Base-by-base conservation (phyloP, 31 red algal species). In the Asparagopsis taxiformis region DNA sequence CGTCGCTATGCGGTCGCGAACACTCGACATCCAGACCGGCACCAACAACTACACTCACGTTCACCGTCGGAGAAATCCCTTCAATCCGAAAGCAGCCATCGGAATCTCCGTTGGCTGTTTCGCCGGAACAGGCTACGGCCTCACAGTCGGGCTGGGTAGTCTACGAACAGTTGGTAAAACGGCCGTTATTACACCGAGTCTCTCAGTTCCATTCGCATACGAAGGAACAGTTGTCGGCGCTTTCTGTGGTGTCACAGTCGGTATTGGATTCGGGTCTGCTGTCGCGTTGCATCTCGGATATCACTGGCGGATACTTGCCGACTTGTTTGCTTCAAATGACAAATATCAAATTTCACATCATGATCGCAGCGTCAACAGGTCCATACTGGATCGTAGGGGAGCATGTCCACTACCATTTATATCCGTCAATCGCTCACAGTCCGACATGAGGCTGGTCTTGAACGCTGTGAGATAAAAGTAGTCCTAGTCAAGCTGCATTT, bases 71-170 rank as follows among this genome's bases (percentile, higher is more conserved):
- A n/a, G 16, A 30, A 31, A 43, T 8, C 39, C 62, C 3, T 60
- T 19, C 50, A 71, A 68, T 51, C 88, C 90, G 8, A 72, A 71
- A 29, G 58, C 60, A 17, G 69, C 52, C 61, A 43, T 72, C 3
- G 90, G 90, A 3, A 48, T 81, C 43, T 87, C 90, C 13, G 65
- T 85, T 16, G 90, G 90, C 29, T 93, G 90, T 44, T 93, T 87
- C 60, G 65, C 64, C 1, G 90, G 90, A 5, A 74, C 17, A 1
- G 82, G 90, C 33, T 77, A 80, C 60, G 90, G 90, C 17, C 62
- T 82, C 22, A 65, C 75, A 1, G 80, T 93, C 8, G 90, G 90
- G 1, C 57, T 93, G 13, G 90, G 90, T 30, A 74, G 29, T 5
- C 65, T 93, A 32, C 31, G 37, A 1, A 51, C 49, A 23, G 24